A percentile compares a stretch with the other conserved stretches of the same genome.
Conservation (phyloP, 2,329 filamentous ascomycete genomes). For the Boeremia exigua region DNA sequence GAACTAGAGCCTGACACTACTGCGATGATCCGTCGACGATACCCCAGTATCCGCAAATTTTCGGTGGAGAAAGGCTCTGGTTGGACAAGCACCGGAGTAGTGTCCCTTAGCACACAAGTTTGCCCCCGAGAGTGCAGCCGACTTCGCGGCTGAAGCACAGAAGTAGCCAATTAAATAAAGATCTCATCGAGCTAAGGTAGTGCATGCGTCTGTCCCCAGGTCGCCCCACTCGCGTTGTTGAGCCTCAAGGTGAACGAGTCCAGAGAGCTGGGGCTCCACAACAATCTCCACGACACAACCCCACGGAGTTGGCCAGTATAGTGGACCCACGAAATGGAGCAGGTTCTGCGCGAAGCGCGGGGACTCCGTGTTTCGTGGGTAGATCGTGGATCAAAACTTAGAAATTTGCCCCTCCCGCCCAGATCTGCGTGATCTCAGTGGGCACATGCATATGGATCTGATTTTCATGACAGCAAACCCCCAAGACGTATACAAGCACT, state of each 20-base stretch:
- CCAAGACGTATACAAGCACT: conserved; percentile 12
- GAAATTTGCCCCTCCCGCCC: conserved; percentile 3
- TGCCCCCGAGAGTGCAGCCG: conserved; percentile 29
- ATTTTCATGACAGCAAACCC: conserved; percentile 5
- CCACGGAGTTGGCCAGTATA: conserved; percentile 31
- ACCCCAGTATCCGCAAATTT: conserved; percentile 27
- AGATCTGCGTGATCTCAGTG: conserved; percentile 4
- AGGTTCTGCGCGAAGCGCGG: conserved; percentile 13
- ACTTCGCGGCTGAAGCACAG: conserved; percentile 6
- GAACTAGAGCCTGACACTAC: conserved; percentile 19
- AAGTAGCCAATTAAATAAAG: conserved; percentile 23
- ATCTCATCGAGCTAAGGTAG: neutral
- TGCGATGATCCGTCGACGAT: conserved; percentile 23
- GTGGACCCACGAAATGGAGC: conserved; percentile 9
- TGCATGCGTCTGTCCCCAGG: conserved; percentile 14
- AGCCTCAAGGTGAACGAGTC: conserved; percentile 33
- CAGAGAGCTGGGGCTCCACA: conserved; percentile 24
- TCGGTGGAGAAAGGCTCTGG: conserved; percentile 6
- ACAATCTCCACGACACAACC: conserved; percentile 30
- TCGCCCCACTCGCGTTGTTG: conserved; percentile 30
- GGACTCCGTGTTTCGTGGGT: conserved; percentile 9
- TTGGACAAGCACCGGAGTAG: conserved; percentile 18
- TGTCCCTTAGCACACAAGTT: conserved; percentile 9
- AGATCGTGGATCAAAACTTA: neutral
- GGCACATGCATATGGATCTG: conserved; percentile 2